These are phyloP conservation scores for Gaeumannomyces sp. DNA, from an alignment of 2,329 filamentous ascomycete species.

Conservation along the genomic window DNA sequence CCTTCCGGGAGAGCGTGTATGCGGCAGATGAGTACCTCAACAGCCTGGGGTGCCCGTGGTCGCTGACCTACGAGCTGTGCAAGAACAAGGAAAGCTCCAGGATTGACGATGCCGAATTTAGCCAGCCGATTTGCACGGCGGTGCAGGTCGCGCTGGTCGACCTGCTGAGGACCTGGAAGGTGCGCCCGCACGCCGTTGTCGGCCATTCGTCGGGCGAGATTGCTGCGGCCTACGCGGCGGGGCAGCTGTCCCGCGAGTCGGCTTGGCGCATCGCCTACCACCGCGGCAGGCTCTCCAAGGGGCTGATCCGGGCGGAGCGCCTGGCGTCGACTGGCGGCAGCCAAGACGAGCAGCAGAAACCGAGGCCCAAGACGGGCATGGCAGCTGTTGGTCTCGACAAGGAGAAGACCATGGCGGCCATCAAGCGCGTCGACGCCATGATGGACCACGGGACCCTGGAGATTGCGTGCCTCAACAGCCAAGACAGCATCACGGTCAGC, in stretches of 20 bases:
- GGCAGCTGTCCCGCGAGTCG: slow-evolving; percentile 26
- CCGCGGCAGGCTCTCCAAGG: slow-evolving; percentile 28
- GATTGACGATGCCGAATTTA: slow-evolving; percentile 18
- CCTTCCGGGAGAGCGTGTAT: slow-evolving; percentile 7
- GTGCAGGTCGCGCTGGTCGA: slow-evolving; percentile 36
- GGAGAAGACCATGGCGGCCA: slow-evolving; percentile 14
- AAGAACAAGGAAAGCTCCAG: slow-evolving; percentile 8
- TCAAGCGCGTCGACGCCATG: slow-evolving; percentile 15
- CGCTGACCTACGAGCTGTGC: slow-evolving; percentile 11
- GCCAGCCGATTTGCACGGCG: slow-evolving; percentile 29
- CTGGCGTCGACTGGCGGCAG: not conserved
- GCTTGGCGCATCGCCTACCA: slow-evolving; percentile 34
- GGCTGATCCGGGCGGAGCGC: slow-evolving; percentile 13
- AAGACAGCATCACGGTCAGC: slow-evolving; percentile 21
- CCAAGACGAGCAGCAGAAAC: not conserved
- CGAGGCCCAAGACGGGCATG: slow-evolving; percentile 18
- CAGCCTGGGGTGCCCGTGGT: slow-evolving; percentile 12
- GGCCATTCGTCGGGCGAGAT: slow-evolving; percentile 40
- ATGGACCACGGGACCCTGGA: slow-evolving; percentile 17
- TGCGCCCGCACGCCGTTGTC: slow-evolving; percentile 29
- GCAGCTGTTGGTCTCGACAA: slow-evolving; percentile 21
- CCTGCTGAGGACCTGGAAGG: slow-evolving; percentile 24
- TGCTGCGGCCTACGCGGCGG: slow-evolving; percentile 36
- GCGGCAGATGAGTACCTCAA: slow-evolving; percentile 5
- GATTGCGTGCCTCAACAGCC: slow-evolving; percentile 19